Evolutionary conservation across 257 asterid genomes (phyloP), one percentile per base, ranked within the genome.

Genomic region (Ocimum tenuiflorum): DNA sequence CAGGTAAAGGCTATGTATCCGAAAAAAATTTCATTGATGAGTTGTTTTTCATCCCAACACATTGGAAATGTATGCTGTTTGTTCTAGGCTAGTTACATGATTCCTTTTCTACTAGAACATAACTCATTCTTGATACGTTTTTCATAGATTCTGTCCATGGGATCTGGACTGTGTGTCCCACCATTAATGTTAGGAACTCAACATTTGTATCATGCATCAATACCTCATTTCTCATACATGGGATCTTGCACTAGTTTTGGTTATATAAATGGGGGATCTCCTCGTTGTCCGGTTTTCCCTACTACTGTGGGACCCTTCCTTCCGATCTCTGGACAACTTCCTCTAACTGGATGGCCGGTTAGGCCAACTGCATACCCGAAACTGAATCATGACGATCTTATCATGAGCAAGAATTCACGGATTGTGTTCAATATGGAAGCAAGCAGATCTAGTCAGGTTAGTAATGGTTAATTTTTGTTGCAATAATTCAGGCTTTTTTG

Each of bases 111-210:
- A n/a, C n/a, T n/a, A n/a, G n/a, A n/a, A n/a, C n/a, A 7, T 17
- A 14, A 14, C 22, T n/a, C 15, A 13, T 45, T 15, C 14, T 46
- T 7, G n/a, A n/a, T n/a, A 20, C 41, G n/a, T 49, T 42, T 50
- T 71, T 17, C 71, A 81, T 76, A 91, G 97, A 78, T 85, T 57
- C 85, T 91, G 97, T 86, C 96, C 1, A 85, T 91, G 95, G 91
- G 96, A 67, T 77, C 85, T 42, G 94, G 97, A 38, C 49, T 83
- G 42, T 88, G 84, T 22, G 77, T 86, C 80, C 91, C 95, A 2
- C 88, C 67, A 22, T 76, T 91, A 87, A 85, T 90, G 88, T 78
- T 75, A 0, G 89, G 88, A 69, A 33, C 79, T 63, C 92, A 71
- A 62, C 84, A 75, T 55, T 68, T 86, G 67, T 88, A 79, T 55